Conservation (phyloP, 805 yeast species). For the Metschnikowia koreensis region DNA sequence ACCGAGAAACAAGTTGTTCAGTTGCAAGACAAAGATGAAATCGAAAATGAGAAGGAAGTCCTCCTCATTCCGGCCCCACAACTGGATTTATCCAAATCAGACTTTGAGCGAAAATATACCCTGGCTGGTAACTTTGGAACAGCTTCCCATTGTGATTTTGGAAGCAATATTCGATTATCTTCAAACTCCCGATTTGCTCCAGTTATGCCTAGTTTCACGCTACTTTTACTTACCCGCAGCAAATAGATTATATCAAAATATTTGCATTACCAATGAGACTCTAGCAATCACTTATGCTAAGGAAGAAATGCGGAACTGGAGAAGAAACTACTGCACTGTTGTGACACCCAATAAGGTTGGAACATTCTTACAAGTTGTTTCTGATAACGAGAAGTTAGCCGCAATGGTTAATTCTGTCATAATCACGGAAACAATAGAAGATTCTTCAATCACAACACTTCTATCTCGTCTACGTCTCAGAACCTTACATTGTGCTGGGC, state of each 20-base stretch:
- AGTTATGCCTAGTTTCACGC: slow-evolving; percentile 20
- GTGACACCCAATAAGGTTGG: slow-evolving; percentile 13
- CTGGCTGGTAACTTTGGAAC: slow-evolving; percentile 15
- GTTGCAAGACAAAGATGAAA: not conserved
- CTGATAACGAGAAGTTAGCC: slow-evolving; percentile 13
- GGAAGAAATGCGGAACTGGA: slow-evolving; percentile 18
- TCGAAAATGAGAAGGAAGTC: slow-evolving; percentile 6
- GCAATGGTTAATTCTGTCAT: slow-evolving; percentile 11
- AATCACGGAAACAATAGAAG: not conserved
- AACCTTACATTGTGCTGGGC: slow-evolving; percentile 5
- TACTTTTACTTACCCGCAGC: slow-evolving; percentile 28
- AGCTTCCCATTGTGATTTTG: slow-evolving; percentile 22
- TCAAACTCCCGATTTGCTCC: slow-evolving; percentile 22
- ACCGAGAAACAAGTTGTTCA: too few relatives aligned
- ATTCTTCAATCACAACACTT: slow-evolving; percentile 1
- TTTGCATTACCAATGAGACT: slow-evolving; percentile 20
- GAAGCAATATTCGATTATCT: slow-evolving; percentile 21
- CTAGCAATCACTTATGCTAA: slow-evolving; percentile 11
- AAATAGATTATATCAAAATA: slow-evolving; percentile 21
- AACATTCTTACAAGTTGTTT: slow-evolving; percentile 15
- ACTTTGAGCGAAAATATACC: too few relatives aligned
- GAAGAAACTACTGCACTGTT: slow-evolving; percentile 18
- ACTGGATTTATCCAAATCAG: slow-evolving; percentile 9
- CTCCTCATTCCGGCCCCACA: slow-evolving; percentile 14
- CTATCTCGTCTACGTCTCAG: slow-evolving; percentile 4